phyloP scores from a whole-genome alignment of 106 monocot species.

The Dendrobium catenatum region DNA sequence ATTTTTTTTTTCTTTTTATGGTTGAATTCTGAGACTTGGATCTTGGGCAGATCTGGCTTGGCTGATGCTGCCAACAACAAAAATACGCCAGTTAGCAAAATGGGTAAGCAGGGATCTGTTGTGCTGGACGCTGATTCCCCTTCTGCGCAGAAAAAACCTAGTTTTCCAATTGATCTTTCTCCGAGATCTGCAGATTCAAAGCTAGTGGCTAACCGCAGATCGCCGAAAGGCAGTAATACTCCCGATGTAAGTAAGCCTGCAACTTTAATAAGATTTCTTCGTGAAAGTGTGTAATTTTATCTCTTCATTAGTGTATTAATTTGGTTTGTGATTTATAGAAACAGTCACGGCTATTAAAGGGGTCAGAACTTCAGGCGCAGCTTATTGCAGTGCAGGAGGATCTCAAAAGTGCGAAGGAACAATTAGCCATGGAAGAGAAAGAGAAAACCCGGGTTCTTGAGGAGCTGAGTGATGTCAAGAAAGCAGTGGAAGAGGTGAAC shows the following conservation, averaged over 20 bases:
- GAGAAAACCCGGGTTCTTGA: slow-evolving; percentile 48
- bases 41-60: slow-evolving; percentile 1
- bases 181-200: slow-evolving; percentile 21
- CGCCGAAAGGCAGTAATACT: slow-evolving; percentile 15
- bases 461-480: slow-evolving; percentile 58
- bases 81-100: not conserved
- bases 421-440: slow-evolving; percentile 29
- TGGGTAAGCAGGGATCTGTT: not conserved
- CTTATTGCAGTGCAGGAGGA: slow-evolving; percentile 41
- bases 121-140: slow-evolving; percentile 3
- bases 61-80: not conserved
- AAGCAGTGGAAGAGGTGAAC: slow-evolving; percentile 36
- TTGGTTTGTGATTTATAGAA: slow-evolving; percentile 17
- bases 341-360: slow-evolving; percentile 23
- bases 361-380: slow-evolving; percentile 38
- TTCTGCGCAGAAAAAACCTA: not conserved
- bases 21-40: not conserved
- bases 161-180: not conserved
- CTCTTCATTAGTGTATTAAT: not conserved
- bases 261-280: not conserved
- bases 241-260: slow-evolving; percentile 29
- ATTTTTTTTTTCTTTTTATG: not conserved
- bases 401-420: slow-evolving; percentile 70
- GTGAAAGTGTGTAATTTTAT: not conserved
- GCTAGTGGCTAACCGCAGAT: slow-evolving; percentile 17